Evolutionary conservation across 805 yeast species (phyloP), one percentile per base, ranked within the genome.

Genomic region (Candida manassasensis): DNA sequence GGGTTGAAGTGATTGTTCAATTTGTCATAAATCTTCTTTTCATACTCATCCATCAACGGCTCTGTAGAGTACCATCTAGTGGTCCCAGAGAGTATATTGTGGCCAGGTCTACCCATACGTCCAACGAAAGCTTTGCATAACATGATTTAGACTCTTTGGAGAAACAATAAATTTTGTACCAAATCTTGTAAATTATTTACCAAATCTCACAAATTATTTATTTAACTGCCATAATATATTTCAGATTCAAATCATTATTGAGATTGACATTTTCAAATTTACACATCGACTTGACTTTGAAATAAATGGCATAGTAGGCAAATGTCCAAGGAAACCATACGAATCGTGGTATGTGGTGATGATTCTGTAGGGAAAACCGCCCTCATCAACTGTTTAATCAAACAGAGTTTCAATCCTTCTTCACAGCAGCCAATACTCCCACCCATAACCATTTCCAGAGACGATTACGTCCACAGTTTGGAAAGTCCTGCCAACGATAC

Each of bases 321-420:
- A 28, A 42, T 42, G 56, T 40, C 55, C n/a, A 42, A 43, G 55
- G 79, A 76, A 36, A 71, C 76, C 1, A 77, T 90, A 19, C 63
- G 95, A 38, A 81, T 93, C 1, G 95, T 87, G 0, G 81, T 93
- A 0, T 88, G 97, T 57, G 98, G 98, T 8, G 98, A 93, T 60
- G 94, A 85, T 41, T 84, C 86, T 16, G 95, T 86, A 3, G 95
- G 95, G 1, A 86, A 86, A 51, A 79, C 89, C 4, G 77, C 87
- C 19, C 63, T 93, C 32, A 77, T 90, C 15, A 79, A 93, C 0
- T 71, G 95, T 0, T 67, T 93, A 16, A 81, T 87, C 21, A 90
- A 88, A 55, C 96, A 85, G 47, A 73, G 78, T 17, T 88, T 78
- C 53, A 30, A 21, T 14, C 72, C 87, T 16, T 93, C 84, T 48